A percentile compares a stretch with the other conserved stretches of the same genome.
These are phyloP conservation scores for Linum tenue DNA, from an alignment of 345 rosid species.

Conservation along the genomic window DNA sequence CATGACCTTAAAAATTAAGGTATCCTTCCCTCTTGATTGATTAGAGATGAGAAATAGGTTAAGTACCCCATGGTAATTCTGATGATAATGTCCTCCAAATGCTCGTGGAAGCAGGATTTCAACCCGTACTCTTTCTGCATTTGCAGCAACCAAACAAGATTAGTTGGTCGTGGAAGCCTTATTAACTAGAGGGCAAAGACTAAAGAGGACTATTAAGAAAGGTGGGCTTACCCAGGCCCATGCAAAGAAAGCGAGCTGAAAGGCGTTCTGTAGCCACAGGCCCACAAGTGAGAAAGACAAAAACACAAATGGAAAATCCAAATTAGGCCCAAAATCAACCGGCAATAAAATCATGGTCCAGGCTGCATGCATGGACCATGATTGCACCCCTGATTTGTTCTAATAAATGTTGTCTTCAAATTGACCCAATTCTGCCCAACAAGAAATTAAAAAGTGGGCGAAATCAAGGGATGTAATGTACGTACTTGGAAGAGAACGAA, in stretches of 20 bases:
- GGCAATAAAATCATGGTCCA: too few relatives aligned
- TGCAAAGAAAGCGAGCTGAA: constrained; percentile 22
- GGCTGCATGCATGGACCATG: too few relatives aligned
- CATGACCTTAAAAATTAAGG: too few relatives aligned
- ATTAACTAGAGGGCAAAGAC: too few relatives aligned
- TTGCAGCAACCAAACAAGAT: not conserved
- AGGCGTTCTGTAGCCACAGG: constrained; percentile 17
- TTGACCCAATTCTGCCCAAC: too few relatives aligned
- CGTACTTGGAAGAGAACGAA: constrained; percentile 22
- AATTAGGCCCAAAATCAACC: too few relatives aligned
- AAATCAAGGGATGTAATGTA: not conserved
- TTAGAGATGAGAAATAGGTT: not conserved
- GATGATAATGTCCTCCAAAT: constrained; percentile 18
- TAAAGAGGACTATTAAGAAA: too few relatives aligned
- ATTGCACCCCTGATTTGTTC: too few relatives aligned
- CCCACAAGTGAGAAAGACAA: not conserved
- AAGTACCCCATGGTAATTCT: constrained; percentile 22
- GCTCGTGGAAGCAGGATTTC: constrained; percentile 22
- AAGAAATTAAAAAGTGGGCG: not conserved
- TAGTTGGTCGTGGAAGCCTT: too few relatives aligned
- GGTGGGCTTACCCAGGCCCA: constrained; percentile 19
- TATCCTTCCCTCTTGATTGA: not conserved
- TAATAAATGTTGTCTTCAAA: too few relatives aligned
- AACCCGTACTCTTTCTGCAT: constrained; percentile 15
- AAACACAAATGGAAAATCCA: not conserved